Base-by-base conservation (phyloP, 1,284 basidiomycete genomes). In the Microstroma glucosiphilum region DNA sequence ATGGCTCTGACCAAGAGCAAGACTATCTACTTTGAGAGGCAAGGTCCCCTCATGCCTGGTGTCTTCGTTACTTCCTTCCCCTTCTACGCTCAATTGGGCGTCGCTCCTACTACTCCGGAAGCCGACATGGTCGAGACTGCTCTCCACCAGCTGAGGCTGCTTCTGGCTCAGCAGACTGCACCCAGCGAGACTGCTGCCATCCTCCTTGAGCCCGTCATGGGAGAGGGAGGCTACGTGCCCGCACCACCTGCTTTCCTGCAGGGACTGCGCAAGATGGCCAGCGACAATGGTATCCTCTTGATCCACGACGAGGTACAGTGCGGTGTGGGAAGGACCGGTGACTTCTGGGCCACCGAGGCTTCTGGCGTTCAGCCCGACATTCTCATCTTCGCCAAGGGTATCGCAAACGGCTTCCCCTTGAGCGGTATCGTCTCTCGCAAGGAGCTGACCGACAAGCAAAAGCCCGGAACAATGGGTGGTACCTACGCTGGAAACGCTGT, bases 401-500 rank as follows among this genome's bases (percentile, higher is more conserved):
- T 96, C 21, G 92, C 91, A 42, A 93, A 93, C 76, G 92, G 92
- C 13, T 96, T 94, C 85, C 93, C 93, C 1, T 82, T 97, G 64
- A 92, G 89, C 61, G 91, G 87, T 30, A 85, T 96, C 51, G 85
- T 91, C 59, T 88, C 88, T 67, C 83, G 87, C 60, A 90, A 86
- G 81, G 89, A 91, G 70, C 75, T 94, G 60, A 91, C 90, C 61
- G 89, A 90, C 78, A 86, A 83, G 72, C 84, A 94, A 66, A 85
- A 84, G 75, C 86, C 89, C 6, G 92, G 91, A 13, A 86, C 86
- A 17, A 87, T 94, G 86, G 89, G 88, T 23, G 75, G 75, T 11
- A 77, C 75, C 6, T 77, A 77, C 49, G 70, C 75, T 6, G 75
- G 74, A 30, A 76, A 76, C 49, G 74, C 74, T 9, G 75, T 77